Conservation (phyloP, 441 rosid species). For the Adansonia rubrostipa region DNA sequence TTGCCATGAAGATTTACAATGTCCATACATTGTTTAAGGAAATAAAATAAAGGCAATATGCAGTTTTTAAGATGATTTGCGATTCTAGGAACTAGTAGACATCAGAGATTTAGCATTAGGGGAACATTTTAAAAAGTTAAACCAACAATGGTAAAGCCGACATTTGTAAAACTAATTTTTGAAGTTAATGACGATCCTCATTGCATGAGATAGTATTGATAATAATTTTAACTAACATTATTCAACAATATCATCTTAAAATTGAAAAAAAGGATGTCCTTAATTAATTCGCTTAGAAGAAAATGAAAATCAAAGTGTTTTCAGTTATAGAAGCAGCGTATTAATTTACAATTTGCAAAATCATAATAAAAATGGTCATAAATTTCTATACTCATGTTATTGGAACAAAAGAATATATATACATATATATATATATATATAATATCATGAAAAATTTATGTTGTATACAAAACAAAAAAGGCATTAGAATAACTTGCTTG, state of each 20-base stretch:
- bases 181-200: neutral
- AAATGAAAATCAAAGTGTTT: neutral
- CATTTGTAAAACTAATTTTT: neutral
- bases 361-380: neutral
- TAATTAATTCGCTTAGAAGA: neutral
- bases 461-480: too few relatives aligned
- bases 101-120: neutral
- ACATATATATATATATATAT: neutral
- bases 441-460: neutral
- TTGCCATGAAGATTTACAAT: constrained; percentile 23
- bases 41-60: neutral
- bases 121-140: neutral
- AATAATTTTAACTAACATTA: neutral
- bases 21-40: neutral
- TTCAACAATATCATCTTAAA: too few relatives aligned
- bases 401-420: neutral
- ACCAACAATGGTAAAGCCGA: neutral
- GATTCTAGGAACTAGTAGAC: neutral
- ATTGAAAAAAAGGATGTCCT: neutral
- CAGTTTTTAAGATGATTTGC: neutral
- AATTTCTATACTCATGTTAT: neutral
- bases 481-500: neutral
- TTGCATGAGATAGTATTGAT: neutral
- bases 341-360: neutral
- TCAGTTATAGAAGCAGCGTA: neutral